Percentiles rank a stretch among this genome's conserved stretches.
These are phyloP conservation scores for Mycena metata DNA, from an alignment of 768 basidiomycete species.

Conservation along the genomic window DNA sequence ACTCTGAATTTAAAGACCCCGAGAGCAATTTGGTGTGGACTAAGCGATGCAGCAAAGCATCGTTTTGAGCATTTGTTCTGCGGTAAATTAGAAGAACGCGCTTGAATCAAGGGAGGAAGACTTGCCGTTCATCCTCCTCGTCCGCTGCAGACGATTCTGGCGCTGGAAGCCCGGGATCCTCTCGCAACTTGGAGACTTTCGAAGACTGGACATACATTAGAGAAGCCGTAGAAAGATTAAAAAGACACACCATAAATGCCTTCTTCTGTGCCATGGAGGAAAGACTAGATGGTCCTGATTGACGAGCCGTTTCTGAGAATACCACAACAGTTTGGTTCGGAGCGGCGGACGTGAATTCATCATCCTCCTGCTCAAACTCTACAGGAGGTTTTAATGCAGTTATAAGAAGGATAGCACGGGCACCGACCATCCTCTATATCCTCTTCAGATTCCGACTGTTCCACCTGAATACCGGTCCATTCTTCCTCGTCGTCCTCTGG, in stretches of 20 bases:
- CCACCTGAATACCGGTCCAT: constrained; percentile 34
- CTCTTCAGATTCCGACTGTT: constrained; percentile 42
- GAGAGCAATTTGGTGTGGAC: constrained; percentile 86
- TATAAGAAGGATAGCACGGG: too few relatives aligned
- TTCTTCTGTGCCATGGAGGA: constrained; percentile 63
- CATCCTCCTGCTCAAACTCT: constrained; percentile 62
- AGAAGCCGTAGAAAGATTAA: neutral
- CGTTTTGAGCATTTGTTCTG: constrained; percentile 84
- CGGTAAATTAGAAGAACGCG: constrained; percentile 8
- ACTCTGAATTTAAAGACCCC: constrained; percentile 74
- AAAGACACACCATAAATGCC: constrained; percentile 79
- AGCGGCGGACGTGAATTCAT: constrained; percentile 54
- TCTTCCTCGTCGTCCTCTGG: constrained; percentile 24
- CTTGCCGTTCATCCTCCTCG: constrained; percentile 71
- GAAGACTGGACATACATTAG: constrained; percentile 69
- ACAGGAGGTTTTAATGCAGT: neutral
- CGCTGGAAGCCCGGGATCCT: constrained; percentile 45
- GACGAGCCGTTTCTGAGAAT: constrained; percentile 57
- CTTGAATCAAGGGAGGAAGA: neutral
- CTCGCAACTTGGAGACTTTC: constrained; percentile 73
- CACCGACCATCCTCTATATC: constrained; percentile 35
- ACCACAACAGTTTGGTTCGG: constrained; percentile 65
- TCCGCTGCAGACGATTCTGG: constrained; percentile 46
- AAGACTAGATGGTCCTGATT: constrained; percentile 36
- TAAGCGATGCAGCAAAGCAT: constrained; percentile 81